Evolutionary conservation across 768 basidiomycete species (phyloP).

Genomic region (Naganishia antarctica): DNA sequence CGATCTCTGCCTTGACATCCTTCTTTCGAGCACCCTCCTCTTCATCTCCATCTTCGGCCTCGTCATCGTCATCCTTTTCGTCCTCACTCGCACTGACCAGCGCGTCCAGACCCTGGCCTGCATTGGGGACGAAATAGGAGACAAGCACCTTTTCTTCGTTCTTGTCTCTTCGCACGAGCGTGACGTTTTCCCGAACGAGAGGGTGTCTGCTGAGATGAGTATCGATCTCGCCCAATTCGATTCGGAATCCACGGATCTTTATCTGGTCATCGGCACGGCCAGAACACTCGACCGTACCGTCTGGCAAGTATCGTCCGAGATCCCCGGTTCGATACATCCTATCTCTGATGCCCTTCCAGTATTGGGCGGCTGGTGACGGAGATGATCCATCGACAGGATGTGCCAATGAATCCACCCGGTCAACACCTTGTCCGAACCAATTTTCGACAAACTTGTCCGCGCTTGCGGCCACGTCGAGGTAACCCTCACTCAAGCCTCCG

Average conservation of each 20-base stretch:
- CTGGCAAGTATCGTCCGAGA: slow-evolving; percentile 85
- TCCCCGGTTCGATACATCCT: slow-evolving; percentile 98
- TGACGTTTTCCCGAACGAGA: slow-evolving; percentile 93
- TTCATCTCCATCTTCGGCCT: slow-evolving; percentile 34
- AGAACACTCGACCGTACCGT: slow-evolving; percentile 91
- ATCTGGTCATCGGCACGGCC: slow-evolving; percentile 98
- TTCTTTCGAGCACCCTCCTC: slow-evolving; percentile 58
- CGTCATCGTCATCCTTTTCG: slow-evolving; percentile 50
- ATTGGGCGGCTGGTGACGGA: slow-evolving; percentile 60
- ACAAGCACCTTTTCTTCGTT: slow-evolving; percentile 98
- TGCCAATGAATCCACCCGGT: slow-evolving; percentile 65
- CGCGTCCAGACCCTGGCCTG: slow-evolving; percentile 60
- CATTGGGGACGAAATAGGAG: slow-evolving; percentile 90
- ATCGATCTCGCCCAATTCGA: slow-evolving; percentile 97
- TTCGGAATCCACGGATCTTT: slow-evolving; percentile 98
- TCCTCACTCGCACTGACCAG: slow-evolving; percentile 54
- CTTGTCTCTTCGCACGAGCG: slow-evolving; percentile 91
- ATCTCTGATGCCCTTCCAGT: slow-evolving; percentile 94
- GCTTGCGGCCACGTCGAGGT: slow-evolving; percentile 75
- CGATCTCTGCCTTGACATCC: slow-evolving; percentile 59
- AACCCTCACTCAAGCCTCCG: slow-evolving; percentile 91
- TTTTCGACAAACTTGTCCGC: slow-evolving; percentile 88
- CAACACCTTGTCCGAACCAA: slow-evolving; percentile 67
- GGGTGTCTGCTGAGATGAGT: slow-evolving; percentile 90
- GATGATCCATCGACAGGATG: slow-evolving; percentile 44